Conservation (phyloP, 495 filamentous ascomycete species). For the Aspergillus hancockii region DNA sequence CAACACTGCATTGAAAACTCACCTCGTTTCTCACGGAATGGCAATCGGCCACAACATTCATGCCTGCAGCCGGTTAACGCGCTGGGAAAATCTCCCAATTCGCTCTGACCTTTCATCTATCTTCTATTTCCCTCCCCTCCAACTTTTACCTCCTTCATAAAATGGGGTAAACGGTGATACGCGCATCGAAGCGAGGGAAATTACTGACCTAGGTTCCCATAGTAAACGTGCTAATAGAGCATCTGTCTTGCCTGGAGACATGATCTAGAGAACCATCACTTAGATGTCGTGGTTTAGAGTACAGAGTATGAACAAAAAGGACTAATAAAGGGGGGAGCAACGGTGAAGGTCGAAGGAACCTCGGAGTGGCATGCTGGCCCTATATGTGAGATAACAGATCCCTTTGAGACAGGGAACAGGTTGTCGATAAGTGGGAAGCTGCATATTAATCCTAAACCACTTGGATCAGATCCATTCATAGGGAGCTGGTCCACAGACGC, state of each 20-base stretch:
- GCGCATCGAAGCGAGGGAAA: background rate
- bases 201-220: slow-evolving; percentile 42
- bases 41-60: background rate
- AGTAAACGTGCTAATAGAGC: slow-evolving; percentile 33
- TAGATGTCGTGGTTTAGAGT: background rate
- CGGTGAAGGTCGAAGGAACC: background rate
- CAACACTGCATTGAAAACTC: background rate
- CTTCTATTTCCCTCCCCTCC: background rate
- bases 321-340: background rate
- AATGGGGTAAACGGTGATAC: background rate
- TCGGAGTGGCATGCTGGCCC: background rate
- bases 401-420: background rate
- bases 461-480: background rate
- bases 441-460: slow-evolving; percentile 2
- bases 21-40: slow-evolving; percentile 3
- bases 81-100: background rate
- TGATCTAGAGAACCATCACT: slow-evolving; percentile 12
- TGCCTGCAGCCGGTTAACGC: slow-evolving; percentile 5
- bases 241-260: slow-evolving; percentile 20
- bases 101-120: background rate
- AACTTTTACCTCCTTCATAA: background rate
- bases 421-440: slow-evolving; percentile 10
- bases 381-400: background rate
- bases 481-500: background rate
- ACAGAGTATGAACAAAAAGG: background rate